A percentile compares a stretch with the other conserved stretches of the same genome.
phyloP scores from a whole-genome alignment of 2,329 filamentous ascomycete species.

The Thielaviopsis musarum region DNA sequence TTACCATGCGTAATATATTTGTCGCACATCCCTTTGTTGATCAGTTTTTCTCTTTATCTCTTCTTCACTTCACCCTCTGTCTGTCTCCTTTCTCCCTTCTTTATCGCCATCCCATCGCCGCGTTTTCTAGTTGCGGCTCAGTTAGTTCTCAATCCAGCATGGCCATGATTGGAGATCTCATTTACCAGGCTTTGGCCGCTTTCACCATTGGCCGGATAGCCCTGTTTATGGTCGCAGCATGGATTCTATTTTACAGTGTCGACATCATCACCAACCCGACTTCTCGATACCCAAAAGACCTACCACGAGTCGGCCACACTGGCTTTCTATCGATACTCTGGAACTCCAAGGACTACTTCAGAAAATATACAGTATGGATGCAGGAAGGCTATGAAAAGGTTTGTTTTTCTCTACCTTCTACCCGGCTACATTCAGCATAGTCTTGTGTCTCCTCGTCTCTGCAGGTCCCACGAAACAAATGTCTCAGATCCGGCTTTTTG shows the following conservation, averaged over 20 bases:
- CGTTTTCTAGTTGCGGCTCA: background rate
- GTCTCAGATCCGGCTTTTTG: background rate
- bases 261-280: conserved; percentile 24
- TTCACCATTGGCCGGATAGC: conserved; percentile 18
- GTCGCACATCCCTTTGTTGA: background rate
- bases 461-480: background rate
- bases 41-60: background rate
- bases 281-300: conserved; percentile 20
- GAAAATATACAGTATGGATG: conserved; percentile 24
- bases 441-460: background rate
- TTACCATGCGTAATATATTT: no score
- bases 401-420: background rate
- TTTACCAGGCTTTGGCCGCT: conserved; percentile 15
- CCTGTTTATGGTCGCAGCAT: conserved; percentile 16
- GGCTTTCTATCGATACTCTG: conserved; percentile 22
- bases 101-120: background rate
- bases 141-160: no score
- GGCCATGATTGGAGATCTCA: background rate
- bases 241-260: conserved; percentile 23
- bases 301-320: conserved; percentile 26
- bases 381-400: conserved; percentile 27
- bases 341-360: conserved; percentile 25
- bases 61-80: background rate
- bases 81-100: background rate
- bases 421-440: background rate